Base-by-base conservation (phyloP, 2,329 filamentous ascomycete species). In the Plectosphaerella cucumerina region DNA sequence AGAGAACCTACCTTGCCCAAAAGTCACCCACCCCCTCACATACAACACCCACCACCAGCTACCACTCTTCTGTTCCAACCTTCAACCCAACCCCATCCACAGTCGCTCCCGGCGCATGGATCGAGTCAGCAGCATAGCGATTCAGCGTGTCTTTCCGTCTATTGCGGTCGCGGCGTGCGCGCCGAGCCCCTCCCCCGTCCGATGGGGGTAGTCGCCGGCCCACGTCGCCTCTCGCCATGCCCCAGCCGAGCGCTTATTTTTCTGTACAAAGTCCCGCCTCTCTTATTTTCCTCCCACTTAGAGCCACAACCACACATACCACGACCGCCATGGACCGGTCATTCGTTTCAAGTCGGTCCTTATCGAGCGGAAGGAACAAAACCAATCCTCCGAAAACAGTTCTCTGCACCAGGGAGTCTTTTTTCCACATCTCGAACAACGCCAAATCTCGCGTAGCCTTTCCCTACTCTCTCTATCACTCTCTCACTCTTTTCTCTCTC, bases 311-410 rank as follows among this genome's bases (percentile, higher is more conserved):
- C 26, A 39, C 39, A 42, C 39, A 42, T 42, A 42, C 18, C 17
- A 18, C 53, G 55, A 57, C 55, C 48, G 31, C 51, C 55, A 47
- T 11, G 53, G 55, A 50, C 51, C 50, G 55, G 55, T 57, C 55
- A 49, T 57, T 56, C 53, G 47, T 39, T 57, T 57, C 55, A 44
- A 51, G 41, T 57, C 55, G 53, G 53, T 57, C 53, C 35, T 53
- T 55, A 48, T 53, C 51, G n/a, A n/a, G 47, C 39, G 39, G 39
- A 42, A 5, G 17, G 26, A 31, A n/a, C n/a, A n/a, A n/a, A 26
- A 31, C 9, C 26, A 31, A 10, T 10, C 26, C 12, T 31, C 9
- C 23, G 23, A 26, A 26, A 26, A 26, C 23, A 5, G 23, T 26
- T 26, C 23, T 26, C 23, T 26, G 9, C 23, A 26, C 23, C 23